Evolutionary conservation across 768 basidiomycete genomes (phyloP), one percentile per base, ranked within the genome.

Genomic region (Cubamyces lactineus): DNA sequence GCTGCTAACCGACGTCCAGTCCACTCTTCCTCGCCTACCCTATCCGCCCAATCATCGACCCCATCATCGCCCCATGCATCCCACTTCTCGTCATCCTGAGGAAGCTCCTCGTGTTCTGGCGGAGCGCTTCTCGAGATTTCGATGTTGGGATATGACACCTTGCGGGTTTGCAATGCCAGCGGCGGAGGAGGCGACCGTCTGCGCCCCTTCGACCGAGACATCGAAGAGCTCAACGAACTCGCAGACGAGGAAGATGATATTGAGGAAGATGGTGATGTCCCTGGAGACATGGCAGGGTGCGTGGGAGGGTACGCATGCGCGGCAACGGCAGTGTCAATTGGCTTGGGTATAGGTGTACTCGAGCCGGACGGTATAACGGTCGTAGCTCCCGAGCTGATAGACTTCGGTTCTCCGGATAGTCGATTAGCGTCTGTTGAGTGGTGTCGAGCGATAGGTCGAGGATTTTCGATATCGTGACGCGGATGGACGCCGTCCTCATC

Each of bases 221-320:
- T 72, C 49, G 73, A 73, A 16, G 46, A 56, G 39, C 72, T 68
- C 7, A 72, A 74, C 45, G 72, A 70, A 24, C 74, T 70, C 38
- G 71, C 63, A 19, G 74, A 67, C 16, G 76, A 66, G 26, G 77
- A 69, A 42, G 74, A 72, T 5, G 77, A 67, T 4, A 75, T 66
- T 17, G 77, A 69, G 43, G 74, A 72, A 5, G 77, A 67, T 5
- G 76, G 78, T 1, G 80, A 72, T 42, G 78, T 67, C 56, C 60
- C 62, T 24, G 66, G 66, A 79, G 62, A 74, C 23, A 39, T 17
- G 2, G 34, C 78, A 17, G 77, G 72, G 23, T 79, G 74, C 65
- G 80, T 83, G 15, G 89, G 89, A 30, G 89, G 89, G 69, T 90
- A 89, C 24, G 84, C 79, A 65, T 88, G 85, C 38, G 73, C 58